Evolutionary conservation across 495 filamentous ascomycete genomes (phyloP), one percentile per base, ranked within the genome.

Genomic region (Oleoguttula mirabilis): DNA sequence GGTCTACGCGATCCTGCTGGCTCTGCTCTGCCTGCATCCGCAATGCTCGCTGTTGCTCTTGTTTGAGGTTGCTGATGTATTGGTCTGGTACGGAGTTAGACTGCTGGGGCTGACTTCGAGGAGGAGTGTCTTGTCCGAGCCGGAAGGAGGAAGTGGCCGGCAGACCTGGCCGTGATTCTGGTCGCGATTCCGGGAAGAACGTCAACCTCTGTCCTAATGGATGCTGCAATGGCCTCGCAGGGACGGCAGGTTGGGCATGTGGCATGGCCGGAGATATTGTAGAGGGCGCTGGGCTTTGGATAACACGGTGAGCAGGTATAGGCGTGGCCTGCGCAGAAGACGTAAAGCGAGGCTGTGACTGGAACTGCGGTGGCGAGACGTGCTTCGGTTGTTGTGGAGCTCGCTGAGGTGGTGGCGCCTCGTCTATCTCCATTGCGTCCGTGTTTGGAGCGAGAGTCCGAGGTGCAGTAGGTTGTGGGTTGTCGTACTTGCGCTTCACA

Each of bases 401-500:
- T 10, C 48, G 51, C 17, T 41, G 56, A 0, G 39, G 19, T 12
- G 47, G 40, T 0, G 51, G 46, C 20, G 51, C 34, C 21, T 77
- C 76, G 21, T 80, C 69, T 3, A 68, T 43, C 23, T 76, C 69
- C 17, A 74, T 54, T 10, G 59, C 55, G 8, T 79, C 76, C 4
- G 68, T 64, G 39, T 69, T 72, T 10, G 75, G 73, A n/a, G 73
- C 82, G 28, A 80, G 61, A 10, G 73, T 66, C 23, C 76, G 68
- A 32, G 71, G 72, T 36, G 73, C 64, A 28, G 75, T 73, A 12
- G 74, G 67, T 22, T 61, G 73, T 34, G 67, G 69, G 50, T 60
- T 76, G 46, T 72, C 72, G 57, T 69, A 75, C 24, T 62, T 74
- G 49, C 62, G 72, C 59, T 77, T 82, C 3, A 73, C 71, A 8